phyloP scores from a whole-genome alignment of 345 rosid genomes.

The Eucalyptus cloeziana region DNA sequence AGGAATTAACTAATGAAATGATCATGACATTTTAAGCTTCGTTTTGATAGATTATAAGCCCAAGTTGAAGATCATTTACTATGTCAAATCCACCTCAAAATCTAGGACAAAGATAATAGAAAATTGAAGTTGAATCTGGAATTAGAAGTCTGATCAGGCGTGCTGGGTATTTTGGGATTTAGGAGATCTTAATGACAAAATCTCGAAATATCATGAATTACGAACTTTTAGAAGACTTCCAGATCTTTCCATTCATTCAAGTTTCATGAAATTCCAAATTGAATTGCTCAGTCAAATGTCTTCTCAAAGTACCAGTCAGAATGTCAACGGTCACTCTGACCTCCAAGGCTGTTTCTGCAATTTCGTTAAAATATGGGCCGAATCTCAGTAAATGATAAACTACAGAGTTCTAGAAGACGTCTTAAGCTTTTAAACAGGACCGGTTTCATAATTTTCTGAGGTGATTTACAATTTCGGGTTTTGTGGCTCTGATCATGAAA shows the following conservation, averaged over 20 bases:
- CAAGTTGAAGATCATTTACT: background rate
- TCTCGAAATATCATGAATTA: too few relatives aligned
- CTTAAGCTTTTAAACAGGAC: background rate
- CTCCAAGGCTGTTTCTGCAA: background rate
- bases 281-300: background rate
- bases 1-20: background rate
- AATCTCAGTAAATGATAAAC: background rate
- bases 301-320: background rate
- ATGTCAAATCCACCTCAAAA: background rate
- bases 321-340: background rate
- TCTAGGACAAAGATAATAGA: background rate
- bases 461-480: background rate
- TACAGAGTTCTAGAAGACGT: background rate
- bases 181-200: background rate
- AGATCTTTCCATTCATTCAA: background rate
- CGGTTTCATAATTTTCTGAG: background rate
- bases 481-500: background rate
- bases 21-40: background rate
- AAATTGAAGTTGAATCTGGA: background rate
- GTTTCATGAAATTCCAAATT: background rate
- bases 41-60: background rate
- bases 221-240: too few relatives aligned
- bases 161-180: background rate
- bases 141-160: background rate
- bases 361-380: background rate